Conservation (phyloP, 805 yeast species). For the Lachancea sp. region DNA sequence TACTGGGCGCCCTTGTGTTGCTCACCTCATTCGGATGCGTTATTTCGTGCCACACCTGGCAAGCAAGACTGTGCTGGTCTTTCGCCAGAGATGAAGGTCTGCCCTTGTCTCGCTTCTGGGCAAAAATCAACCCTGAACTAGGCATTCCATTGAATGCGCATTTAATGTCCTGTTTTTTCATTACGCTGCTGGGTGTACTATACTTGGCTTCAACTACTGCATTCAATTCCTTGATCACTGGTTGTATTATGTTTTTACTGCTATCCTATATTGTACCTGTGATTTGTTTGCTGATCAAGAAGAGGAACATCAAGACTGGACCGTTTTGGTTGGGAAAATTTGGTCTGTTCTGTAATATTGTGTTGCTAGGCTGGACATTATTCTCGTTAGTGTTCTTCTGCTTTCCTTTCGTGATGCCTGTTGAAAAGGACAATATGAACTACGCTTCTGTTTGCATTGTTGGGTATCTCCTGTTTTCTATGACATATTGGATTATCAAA, state of each 20-base stretch:
- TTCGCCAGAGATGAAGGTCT: constrained; percentile 66
- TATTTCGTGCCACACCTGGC: constrained; percentile 66
- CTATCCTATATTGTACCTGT: constrained; percentile 56
- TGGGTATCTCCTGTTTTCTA: constrained; percentile 40
- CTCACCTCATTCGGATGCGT: constrained; percentile 58
- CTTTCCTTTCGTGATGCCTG: constrained; percentile 62
- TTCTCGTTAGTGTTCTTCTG: constrained; percentile 57
- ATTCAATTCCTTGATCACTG: constrained; percentile 57
- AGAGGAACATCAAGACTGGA: constrained; percentile 45
- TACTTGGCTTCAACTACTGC: constrained; percentile 65
- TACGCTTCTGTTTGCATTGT: constrained; percentile 54
- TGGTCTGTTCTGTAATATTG: constrained; percentile 46
- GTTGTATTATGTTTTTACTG: constrained; percentile 54
- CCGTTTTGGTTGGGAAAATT: constrained; percentile 60
- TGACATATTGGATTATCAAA: constrained; percentile 47
- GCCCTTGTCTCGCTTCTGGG: constrained; percentile 51
- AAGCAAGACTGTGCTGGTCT: constrained; percentile 65
- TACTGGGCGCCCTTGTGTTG: constrained; percentile 45
- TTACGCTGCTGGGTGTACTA: constrained; percentile 50
- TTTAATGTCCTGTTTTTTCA: constrained; percentile 46
- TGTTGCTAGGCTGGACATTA: constrained; percentile 49
- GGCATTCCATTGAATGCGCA: constrained; percentile 63
- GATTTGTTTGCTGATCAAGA: constrained; percentile 40
- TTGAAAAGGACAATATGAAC: constrained; percentile 55
- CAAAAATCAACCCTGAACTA: constrained; percentile 43